Percentiles rank a stretch among this genome's conserved stretches.
Evolutionary conservation across 2,329 filamentous ascomycete species (phyloP).

Genomic region (Leptographium procerum): DNA sequence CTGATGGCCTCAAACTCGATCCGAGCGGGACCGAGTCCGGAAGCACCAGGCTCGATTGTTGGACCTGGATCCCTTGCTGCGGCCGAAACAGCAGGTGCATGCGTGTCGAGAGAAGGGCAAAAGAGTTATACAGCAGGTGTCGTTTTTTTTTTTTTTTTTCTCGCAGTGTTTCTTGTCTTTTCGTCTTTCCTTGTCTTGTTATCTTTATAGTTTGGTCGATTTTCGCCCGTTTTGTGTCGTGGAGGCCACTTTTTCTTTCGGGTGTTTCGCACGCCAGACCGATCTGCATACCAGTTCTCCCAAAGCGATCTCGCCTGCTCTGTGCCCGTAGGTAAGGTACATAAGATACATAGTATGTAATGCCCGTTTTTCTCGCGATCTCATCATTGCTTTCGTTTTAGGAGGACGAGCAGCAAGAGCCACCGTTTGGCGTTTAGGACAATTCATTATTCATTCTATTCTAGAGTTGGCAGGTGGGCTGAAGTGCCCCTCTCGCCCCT

Average conservation of each 20-base stretch:
- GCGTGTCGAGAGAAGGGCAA: background rate
- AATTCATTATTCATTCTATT: no score
- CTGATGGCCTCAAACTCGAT: background rate
- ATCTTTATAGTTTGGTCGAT: background rate
- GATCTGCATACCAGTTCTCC: background rate
- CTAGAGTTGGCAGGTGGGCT: slow-evolving; percentile 5
- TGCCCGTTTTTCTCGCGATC: background rate
- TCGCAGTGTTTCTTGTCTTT: background rate
- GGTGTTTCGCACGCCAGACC: background rate
- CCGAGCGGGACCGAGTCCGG: slow-evolving; percentile 1
- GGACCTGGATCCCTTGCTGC: slow-evolving; percentile 1
- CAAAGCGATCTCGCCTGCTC: background rate
- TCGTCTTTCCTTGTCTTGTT: background rate
- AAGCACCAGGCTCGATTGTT: background rate
- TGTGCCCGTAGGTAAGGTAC: background rate
- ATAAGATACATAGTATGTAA: no score
- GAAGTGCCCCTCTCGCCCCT: background rate
- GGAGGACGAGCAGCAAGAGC: background rate
- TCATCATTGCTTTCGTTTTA: background rate
- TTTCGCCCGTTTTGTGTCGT: background rate
- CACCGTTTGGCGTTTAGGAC: slow-evolving; percentile 1
- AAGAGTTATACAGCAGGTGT: no score
- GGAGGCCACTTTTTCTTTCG: background rate
- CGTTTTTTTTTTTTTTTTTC: background rate
- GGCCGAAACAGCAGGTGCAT: slow-evolving; percentile 5